Percentiles rank a stretch among this genome's conserved stretches.
Evolutionary conservation across 768 basidiomycete species (phyloP).

Genomic region (Heimioporus sp.): DNA sequence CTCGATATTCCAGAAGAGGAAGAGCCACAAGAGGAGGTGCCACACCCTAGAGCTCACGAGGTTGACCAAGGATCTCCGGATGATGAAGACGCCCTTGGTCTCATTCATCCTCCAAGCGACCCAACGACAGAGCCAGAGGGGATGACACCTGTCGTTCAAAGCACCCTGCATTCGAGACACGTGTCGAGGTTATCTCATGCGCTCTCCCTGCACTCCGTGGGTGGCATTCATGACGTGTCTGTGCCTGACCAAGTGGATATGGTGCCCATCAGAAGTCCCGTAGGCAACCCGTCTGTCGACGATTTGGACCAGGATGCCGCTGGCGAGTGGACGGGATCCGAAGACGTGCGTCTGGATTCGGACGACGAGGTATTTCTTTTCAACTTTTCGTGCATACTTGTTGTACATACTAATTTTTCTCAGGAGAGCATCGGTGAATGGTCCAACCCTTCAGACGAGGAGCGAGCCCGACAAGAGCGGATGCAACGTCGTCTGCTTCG

Average conservation of each 20-base stretch:
- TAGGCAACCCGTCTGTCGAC: constrained; percentile 32
- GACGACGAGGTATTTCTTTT: constrained; percentile 62
- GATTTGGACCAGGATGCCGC: constrained; percentile 40
- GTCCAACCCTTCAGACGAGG: constrained; percentile 91
- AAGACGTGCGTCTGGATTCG: constrained; percentile 58
- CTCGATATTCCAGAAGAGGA: constrained; percentile 76
- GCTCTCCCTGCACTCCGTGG: constrained; percentile 62
- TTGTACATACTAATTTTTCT: constrained; percentile 6
- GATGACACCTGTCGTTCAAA: constrained; percentile 47
- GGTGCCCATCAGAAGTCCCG: constrained; percentile 31
- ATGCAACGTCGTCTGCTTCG: constrained; percentile 61
- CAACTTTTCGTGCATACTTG: not conserved
- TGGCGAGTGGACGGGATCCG: constrained; percentile 83
- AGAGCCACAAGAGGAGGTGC: constrained; percentile 54
- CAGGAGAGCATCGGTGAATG: constrained; percentile 81
- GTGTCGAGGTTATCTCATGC: constrained; percentile 66
- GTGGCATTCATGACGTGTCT: constrained; percentile 43
- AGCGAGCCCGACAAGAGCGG: constrained; percentile 69
- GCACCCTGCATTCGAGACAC: constrained; percentile 64
- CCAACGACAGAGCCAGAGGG: constrained; percentile 38
- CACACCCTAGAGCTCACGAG: constrained; percentile 22
- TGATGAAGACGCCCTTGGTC: constrained; percentile 28
- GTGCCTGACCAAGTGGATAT: constrained; percentile 24
- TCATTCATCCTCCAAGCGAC: constrained; percentile 18
- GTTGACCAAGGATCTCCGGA: constrained; percentile 40